A percentile compares a stretch with the other conserved stretches of the same genome.
Evolutionary conservation across 2,329 filamentous ascomycete genomes (phyloP).

Genomic region (Macrophomina pseudophaseolina): DNA sequence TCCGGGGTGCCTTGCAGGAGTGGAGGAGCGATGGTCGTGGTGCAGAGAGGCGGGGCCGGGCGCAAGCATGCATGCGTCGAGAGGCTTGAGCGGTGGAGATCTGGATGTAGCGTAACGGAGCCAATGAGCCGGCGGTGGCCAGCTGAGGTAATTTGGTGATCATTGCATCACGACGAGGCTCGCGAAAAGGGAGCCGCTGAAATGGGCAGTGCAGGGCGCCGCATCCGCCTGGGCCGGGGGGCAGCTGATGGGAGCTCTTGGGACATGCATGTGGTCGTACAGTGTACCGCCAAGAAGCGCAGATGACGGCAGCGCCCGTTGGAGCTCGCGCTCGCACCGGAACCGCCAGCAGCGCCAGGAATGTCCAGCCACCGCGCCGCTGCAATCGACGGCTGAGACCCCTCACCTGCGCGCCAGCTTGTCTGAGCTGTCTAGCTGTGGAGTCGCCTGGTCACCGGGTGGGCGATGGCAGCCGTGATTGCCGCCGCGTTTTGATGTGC

Average conservation of each 20-base stretch:
- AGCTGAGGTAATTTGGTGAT: conserved; percentile 13
- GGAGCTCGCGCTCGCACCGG: not conserved
- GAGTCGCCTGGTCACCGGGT: conserved; percentile 11
- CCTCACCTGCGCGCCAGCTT: not conserved
- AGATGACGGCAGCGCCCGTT: conserved; percentile 1
- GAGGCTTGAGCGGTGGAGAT: conserved; percentile 11
- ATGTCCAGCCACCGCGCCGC: conserved; percentile 7
- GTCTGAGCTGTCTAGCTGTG: not conserved
- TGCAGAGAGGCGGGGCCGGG: conserved; percentile 11
- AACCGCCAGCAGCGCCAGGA: not conserved
- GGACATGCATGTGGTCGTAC: conserved; percentile 1
- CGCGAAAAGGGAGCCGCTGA: not conserved
- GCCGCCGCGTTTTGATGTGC: conserved; percentile 16
- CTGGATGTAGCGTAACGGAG: conserved; percentile 10
- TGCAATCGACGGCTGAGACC: not conserved
- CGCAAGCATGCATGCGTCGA: conserved; percentile 12
- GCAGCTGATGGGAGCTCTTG: conserved; percentile 6
- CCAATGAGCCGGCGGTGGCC: not conserved
- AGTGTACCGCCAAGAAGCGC: not conserved
- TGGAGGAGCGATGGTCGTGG: conserved; percentile 1
- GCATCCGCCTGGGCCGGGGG: not conserved
- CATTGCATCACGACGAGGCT: conserved; percentile 22
- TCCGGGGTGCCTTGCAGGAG: conserved; percentile 22
- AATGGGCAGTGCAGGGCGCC: not conserved
- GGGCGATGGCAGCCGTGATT: conserved; percentile 25